phyloP scores from a whole-genome alignment of 495 filamentous ascomycete genomes.

The Geoglossum glabrum region DNA sequence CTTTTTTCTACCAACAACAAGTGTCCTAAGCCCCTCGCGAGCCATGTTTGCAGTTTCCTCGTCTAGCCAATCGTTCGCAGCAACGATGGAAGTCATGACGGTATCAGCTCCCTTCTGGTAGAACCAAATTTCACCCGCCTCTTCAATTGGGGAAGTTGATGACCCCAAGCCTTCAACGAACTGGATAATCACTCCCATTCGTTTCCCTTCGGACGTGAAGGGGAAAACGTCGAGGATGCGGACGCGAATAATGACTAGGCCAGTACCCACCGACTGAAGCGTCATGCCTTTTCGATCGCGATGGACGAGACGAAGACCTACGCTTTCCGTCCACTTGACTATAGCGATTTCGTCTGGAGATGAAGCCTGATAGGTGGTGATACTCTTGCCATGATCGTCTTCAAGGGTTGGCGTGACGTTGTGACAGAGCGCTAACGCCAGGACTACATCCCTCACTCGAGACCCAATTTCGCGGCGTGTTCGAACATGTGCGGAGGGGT shows the following conservation, averaged over 20 bases:
- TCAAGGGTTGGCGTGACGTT: conserved; percentile 90
- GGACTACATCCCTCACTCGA: conserved; percentile 71
- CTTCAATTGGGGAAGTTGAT: conserved; percentile 18
- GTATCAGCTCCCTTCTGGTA: conserved; percentile 98
- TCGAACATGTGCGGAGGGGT: conserved; percentile 44
- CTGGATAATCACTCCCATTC: conserved; percentile 93
- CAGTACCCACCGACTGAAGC: conserved; percentile 60
- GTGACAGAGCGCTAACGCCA: conserved; percentile 87
- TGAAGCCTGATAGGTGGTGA: conserved; percentile 84
- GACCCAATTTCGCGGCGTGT: conserved; percentile 84
- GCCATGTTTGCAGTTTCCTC: conserved; percentile 99
- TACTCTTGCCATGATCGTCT: conserved; percentile 52
- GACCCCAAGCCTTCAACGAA: conserved; percentile 36
- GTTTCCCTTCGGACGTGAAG: conserved; percentile 91
- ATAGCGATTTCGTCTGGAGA: conserved; percentile 98
- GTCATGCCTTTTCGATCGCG: conserved; percentile 72
- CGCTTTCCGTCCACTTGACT: conserved; percentile 82
- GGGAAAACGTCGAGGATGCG: conserved; percentile 88
- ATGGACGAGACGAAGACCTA: conserved; percentile 67
- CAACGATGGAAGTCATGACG: conserved; percentile 87
- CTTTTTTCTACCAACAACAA: conserved; percentile 78
- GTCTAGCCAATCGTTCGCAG: conserved; percentile 92
- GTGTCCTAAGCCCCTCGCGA: conserved; percentile 79
- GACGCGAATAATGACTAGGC: conserved; percentile 61
- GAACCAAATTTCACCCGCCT: conserved; percentile 69